Percentiles rank a stretch among this genome's conserved stretches.
These are phyloP conservation scores for Nevesoporus exiguus DNA, from an alignment of 768 basidiomycete genomes.

Conservation along the genomic window DNA sequence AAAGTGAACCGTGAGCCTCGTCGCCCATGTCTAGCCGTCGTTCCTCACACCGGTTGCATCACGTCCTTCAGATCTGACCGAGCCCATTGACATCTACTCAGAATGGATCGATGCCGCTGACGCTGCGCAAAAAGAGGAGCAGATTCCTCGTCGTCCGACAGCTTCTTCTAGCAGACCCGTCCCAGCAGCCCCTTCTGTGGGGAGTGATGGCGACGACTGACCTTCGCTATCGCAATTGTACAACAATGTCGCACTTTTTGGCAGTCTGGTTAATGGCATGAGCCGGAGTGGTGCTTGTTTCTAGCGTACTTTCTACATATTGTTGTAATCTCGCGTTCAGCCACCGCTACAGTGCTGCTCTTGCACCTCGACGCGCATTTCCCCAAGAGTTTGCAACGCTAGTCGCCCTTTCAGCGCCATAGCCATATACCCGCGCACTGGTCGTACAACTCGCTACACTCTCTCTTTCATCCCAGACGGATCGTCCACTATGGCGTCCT, in stretches of 20 bases:
- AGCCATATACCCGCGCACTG: conserved; percentile 17
- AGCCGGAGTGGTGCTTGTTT: conserved; percentile 3
- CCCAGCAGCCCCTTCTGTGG: conserved; percentile 35
- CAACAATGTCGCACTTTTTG: conserved; percentile 13
- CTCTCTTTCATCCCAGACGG: conserved; percentile 17
- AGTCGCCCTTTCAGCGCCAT: conserved; percentile 3
- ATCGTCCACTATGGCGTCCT: conserved; percentile 59
- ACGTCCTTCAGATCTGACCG: conserved; percentile 64
- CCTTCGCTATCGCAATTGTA: conserved; percentile 20
- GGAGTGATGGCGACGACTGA: conserved; percentile 50
- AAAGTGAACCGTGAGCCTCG: conserved; percentile 75
- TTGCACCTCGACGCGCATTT: conserved; percentile 20
- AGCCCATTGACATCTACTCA: conserved; percentile 86
- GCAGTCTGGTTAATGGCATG: background rate
- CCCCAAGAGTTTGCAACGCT: conserved; percentile 4
- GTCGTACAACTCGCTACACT: conserved; percentile 13
- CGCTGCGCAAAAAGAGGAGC: conserved; percentile 67
- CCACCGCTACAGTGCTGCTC: conserved; percentile 24
- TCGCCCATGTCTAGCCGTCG: background rate
- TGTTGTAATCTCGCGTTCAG: conserved; percentile 21
- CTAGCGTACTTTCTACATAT: too few species aligned
- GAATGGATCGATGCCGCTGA: conserved; percentile 92
- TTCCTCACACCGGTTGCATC: conserved; percentile 14
- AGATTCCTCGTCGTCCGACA: conserved; percentile 48
- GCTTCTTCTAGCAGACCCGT: conserved; percentile 46